Base-by-base conservation (phyloP, 164 flowering plant species). In the Dillenia turbinata region DNA sequence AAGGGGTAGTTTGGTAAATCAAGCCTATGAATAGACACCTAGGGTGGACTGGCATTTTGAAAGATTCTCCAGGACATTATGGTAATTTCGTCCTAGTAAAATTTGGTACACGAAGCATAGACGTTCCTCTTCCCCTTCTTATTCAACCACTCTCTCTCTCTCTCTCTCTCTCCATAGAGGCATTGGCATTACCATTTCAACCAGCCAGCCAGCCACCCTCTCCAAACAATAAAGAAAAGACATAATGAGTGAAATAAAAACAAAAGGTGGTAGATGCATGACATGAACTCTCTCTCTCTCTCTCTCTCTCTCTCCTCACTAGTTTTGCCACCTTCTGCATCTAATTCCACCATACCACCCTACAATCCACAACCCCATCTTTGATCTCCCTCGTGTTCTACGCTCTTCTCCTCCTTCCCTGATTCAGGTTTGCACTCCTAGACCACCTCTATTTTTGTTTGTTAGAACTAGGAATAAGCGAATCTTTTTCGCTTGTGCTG, bases 261-360 rank as follows among this genome's bases (percentile, higher is more conserved):
- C 69, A 77, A 79, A 81, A 81, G 85, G 78, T 81, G 85, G 84
- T 84, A 78, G 85, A 78, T 84, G 76, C 80, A 81, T 79, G 81
- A 75, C 80, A 81, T 79, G 81, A 75, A 72, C 75, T 60, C 63
- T 71, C 66, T 49, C 65, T 44, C 67, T 58, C 43, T 62, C 62
- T 62, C 56, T 47, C 53, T 61, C 49, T 24, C 62, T 26, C 51
- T 55, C 16, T 61, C 50, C 64, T 58, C 68, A 10, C 40, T 33
- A 33, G 40, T 33, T 33, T 33, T 33, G 40, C 73, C 73, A 66
- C 70, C 79, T 74, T 69, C 53, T 54, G 61, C 22, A 72, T 49
- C 60, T 13, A 49, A 52, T 45, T 51, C 56, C 54, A 47, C 48
- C 49, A 46, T 40, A 44, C 9, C n/a, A 12, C 49, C 44, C 47